Percentiles rank a stretch among this genome's conserved stretches.
phyloP scores from a whole-genome alignment of 2,329 filamentous ascomycete genomes.

The Lecanicillium sp. region DNA sequence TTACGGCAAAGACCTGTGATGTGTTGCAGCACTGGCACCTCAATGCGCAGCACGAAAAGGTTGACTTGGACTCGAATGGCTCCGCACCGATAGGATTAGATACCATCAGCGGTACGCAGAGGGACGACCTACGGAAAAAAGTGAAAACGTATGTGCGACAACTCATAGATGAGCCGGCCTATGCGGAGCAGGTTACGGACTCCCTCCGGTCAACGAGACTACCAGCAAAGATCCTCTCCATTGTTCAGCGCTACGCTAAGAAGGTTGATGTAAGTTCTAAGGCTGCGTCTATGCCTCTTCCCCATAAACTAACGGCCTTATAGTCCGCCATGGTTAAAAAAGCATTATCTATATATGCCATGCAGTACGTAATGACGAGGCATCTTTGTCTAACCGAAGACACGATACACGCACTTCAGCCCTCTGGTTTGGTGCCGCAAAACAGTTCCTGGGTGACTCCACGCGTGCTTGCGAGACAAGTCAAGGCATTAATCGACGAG shows the following conservation, averaged over 20 bases:
- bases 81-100: constrained; percentile 46
- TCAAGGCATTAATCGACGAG: constrained; percentile 51
- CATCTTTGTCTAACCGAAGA: constrained; percentile 43
- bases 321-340: constrained; percentile 41
- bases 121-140: constrained; percentile 37
- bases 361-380: constrained; percentile 49
- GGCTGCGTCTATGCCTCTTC: neutral
- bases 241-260: constrained; percentile 40
- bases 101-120: constrained; percentile 29
- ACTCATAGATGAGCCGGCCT: constrained; percentile 38
- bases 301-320: constrained; percentile 5
- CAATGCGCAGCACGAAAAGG: constrained; percentile 24
- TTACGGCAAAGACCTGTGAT: constrained; percentile 39
- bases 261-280: constrained; percentile 31
- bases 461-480: constrained; percentile 46
- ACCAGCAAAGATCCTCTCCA: constrained; percentile 36
- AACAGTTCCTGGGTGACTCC: constrained; percentile 39
- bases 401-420: constrained; percentile 32
- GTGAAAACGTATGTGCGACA: constrained; percentile 41
- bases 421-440: constrained; percentile 35
- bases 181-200: constrained; percentile 43
- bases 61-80: constrained; percentile 32
- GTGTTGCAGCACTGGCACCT: constrained; percentile 45
- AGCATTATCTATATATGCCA: constrained; percentile 46
- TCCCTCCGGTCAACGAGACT: constrained; percentile 35